These are phyloP conservation scores for Solanum chilense DNA, from an alignment of 257 asterid genomes.

Conservation along the genomic window DNA sequence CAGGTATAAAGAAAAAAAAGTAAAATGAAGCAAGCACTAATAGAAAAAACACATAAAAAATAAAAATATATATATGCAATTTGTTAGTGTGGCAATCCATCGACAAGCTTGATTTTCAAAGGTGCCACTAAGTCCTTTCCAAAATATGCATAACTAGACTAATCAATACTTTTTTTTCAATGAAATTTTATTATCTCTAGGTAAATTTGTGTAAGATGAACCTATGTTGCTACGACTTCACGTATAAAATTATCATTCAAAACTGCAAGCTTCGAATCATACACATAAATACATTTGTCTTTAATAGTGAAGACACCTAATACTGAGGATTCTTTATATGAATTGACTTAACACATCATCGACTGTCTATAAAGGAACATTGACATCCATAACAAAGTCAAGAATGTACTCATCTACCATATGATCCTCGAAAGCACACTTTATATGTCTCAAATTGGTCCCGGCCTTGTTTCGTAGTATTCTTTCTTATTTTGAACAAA, in stretches of 20 bases:
- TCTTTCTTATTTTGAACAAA: background rate
- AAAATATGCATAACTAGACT: background rate
- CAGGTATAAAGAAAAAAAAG: too few species aligned
- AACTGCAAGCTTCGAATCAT: background rate
- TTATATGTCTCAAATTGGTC: background rate
- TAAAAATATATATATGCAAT: background rate
- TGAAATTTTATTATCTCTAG: background rate
- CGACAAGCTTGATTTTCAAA: background rate
- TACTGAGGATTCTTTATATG: background rate
- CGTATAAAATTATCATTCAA: background rate
- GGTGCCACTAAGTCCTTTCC: background rate
- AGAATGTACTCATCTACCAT: background rate
- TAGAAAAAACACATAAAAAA: too few species aligned
- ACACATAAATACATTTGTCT: background rate
- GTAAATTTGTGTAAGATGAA: background rate
- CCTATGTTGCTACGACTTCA: background rate
- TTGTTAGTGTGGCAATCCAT: background rate
- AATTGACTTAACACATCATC: background rate
- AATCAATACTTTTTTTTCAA: background rate
- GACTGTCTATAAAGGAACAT: background rate
- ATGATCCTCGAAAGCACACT: background rate
- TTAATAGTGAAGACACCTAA: background rate
- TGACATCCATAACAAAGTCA: background rate
- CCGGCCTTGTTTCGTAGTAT: too few species aligned
- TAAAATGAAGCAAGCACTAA: too few species aligned